Conservation (phyloP, 306 rosid species). For the Neltuma alba region DNA sequence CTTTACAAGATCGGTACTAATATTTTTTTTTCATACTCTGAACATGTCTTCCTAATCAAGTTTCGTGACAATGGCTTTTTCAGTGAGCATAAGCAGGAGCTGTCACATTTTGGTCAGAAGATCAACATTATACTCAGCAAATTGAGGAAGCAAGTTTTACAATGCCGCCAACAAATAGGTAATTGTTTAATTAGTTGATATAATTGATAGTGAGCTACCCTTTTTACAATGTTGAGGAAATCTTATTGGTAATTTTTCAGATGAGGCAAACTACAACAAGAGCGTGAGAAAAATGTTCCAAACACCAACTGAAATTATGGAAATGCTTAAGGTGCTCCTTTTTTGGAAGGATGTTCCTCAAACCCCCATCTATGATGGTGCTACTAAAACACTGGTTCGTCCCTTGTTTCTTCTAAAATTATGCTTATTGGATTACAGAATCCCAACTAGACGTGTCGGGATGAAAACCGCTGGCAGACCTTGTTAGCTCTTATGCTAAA, state of each 20-base stretch:
- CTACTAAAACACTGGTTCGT: conserved; percentile 42
- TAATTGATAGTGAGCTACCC: too few relatives aligned
- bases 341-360: conserved; percentile 23
- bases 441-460: too few relatives aligned
- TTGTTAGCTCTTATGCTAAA: too few relatives aligned
- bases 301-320: conserved; percentile 42
- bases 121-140: conserved; percentile 49
- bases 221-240: background rate
- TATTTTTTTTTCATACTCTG: too few relatives aligned
- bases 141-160: conserved; percentile 38
- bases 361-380: conserved; percentile 46
- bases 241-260: conserved; percentile 8
- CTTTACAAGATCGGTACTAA: too few relatives aligned
- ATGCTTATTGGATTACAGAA: too few relatives aligned
- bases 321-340: conserved; percentile 32
- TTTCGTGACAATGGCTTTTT: background rate
- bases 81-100: too few relatives aligned
- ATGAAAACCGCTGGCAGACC: too few relatives aligned
- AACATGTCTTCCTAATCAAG: too few relatives aligned
- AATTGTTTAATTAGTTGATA: background rate
- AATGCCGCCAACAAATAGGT: conserved; percentile 48
- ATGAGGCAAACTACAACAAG: conserved; percentile 16
- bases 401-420: background rate
- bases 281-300: conserved; percentile 5
- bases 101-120: conserved; percentile 51